Conservation (phyloP, 2,329 filamentous ascomycete species). For the Pseudogymnoascus sp. region DNA sequence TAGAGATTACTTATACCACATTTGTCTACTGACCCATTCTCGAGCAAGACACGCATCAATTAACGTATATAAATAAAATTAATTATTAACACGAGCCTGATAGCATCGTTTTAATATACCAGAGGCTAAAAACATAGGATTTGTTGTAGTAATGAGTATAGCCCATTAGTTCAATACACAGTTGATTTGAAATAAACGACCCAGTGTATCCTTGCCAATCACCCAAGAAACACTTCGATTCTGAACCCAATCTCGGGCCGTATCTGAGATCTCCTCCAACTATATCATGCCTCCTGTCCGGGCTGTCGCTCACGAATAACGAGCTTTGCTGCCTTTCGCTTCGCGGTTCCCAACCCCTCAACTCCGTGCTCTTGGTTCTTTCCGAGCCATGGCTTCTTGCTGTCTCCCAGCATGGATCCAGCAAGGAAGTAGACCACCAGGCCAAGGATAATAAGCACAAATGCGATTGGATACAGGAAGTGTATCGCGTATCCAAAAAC, state of each 20-base stretch:
- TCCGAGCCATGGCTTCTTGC: conserved; percentile 91
- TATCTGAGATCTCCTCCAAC: background rate
- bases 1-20: background rate
- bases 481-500: conserved; percentile 76
- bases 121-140: background rate
- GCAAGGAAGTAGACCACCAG: conserved; percentile 82
- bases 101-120: background rate
- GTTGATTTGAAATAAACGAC: background rate
- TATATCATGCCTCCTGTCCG: conserved; percentile 4
- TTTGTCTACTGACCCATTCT: background rate
- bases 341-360: conserved; percentile 76
- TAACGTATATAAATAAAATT: background rate
- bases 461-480: conserved; percentile 91
- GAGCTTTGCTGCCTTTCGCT: conserved; percentile 58
- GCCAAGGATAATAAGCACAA: conserved; percentile 82
- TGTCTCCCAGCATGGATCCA: conserved; percentile 74
- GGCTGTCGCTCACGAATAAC: background rate
- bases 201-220: background rate
- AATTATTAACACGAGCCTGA: background rate
- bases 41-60: background rate
- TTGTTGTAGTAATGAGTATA: background rate
- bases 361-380: conserved; percentile 75
- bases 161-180: background rate
- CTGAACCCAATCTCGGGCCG: background rate
- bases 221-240: background rate